These are phyloP conservation scores for Diutina sp. DNA, from an alignment of 1,139 yeast species.

Conservation along the genomic window DNA sequence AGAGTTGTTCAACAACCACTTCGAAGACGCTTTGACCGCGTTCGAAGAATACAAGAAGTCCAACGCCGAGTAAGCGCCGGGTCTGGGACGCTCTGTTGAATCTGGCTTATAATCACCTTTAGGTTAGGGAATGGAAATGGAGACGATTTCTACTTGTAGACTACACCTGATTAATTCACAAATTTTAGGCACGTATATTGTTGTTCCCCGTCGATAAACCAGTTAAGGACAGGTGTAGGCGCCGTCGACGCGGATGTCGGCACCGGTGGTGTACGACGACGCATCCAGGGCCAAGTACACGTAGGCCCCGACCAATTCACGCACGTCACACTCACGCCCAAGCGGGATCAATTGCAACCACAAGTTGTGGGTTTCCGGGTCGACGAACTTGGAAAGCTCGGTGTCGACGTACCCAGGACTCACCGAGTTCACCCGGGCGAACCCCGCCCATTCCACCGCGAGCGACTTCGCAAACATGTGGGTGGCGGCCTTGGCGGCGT, in stretches of 20 bases:
- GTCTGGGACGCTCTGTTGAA: neutral
- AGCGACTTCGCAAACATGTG: constrained; percentile 65
- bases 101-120: neutral
- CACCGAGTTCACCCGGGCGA: constrained; percentile 64
- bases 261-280: constrained; percentile 40
- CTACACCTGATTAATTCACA: neutral
- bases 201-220: neutral
- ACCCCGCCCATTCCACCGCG: constrained; percentile 78
- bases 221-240: constrained; percentile 18
- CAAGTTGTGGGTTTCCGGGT: constrained; percentile 33
- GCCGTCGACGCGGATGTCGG: constrained; percentile 42
- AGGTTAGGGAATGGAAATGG: constrained; percentile 1
- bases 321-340: constrained; percentile 69
- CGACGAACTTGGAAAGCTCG: constrained; percentile 41
- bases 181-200: too few relatives aligned
- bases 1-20: constrained; percentile 79
- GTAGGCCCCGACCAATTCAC: constrained; percentile 75
- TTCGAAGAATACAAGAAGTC: constrained; percentile 62
- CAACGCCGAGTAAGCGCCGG: neutral
- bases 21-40: constrained; percentile 91
- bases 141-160: neutral
- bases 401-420: constrained; percentile 77
- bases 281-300: constrained; percentile 71
- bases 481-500: constrained; percentile 79
- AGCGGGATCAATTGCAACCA: constrained; percentile 63